Evolutionary conservation across 192 early-diverging fungal genomes (phyloP).

Genomic region (Coemansia sp.): DNA sequence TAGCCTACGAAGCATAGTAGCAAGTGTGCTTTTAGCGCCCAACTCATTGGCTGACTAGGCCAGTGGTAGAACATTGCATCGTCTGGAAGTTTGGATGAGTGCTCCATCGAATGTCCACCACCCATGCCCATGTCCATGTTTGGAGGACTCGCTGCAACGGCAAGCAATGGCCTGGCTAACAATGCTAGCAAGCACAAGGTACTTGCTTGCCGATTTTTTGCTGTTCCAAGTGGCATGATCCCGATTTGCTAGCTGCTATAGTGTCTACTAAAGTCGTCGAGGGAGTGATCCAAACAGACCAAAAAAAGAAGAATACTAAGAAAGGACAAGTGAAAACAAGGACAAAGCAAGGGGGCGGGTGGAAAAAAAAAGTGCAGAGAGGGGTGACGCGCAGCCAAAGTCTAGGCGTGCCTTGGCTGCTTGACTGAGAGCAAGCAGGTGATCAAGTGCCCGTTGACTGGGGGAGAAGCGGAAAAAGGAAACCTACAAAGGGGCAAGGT

Average conservation of each 20-base stretch:
- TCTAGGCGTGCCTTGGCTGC: neutral
- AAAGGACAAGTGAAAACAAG: neutral
- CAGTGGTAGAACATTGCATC: constrained; percentile 42
- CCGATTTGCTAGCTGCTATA: neutral
- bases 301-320: neutral
- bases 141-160: neutral
- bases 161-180: neutral
- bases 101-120: constrained; percentile 12
- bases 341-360: neutral
- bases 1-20: constrained; percentile 33
- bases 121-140: neutral
- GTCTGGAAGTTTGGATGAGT: constrained; percentile 28
- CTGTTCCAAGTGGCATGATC: neutral
- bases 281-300: neutral
- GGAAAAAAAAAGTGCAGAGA: neutral
- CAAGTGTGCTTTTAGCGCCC: constrained; percentile 49
- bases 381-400: neutral
- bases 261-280: neutral
- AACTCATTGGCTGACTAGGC: constrained; percentile 48
- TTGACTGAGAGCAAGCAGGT: constrained; percentile 5
- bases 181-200: neutral
- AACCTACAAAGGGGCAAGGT: neutral
- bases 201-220: neutral
- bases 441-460: constrained; percentile 5
- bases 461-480: constrained; percentile 5